phyloP scores from a whole-genome alignment of 1,284 basidiomycete species.

The Xerocomus alliaceus region DNA sequence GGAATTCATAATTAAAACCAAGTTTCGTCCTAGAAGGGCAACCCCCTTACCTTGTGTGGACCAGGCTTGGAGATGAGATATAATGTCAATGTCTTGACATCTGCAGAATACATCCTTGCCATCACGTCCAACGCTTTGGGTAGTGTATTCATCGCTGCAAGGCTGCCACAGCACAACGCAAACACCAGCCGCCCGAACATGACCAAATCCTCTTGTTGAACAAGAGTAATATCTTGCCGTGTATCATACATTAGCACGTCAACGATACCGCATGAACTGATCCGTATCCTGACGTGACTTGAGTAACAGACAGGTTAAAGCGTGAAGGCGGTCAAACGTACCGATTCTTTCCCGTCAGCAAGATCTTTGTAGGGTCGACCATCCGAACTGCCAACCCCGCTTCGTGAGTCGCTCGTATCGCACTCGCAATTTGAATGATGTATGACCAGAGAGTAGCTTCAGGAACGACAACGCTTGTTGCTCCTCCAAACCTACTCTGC shows the following conservation, averaged over 20 bases:
- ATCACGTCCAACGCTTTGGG: conserved; percentile 83
- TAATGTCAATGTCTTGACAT: conserved; percentile 81
- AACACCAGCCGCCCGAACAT: conserved; percentile 89
- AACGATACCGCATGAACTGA: conserved; percentile 83
- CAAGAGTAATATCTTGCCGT: conserved; percentile 60
- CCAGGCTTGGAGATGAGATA: conserved; percentile 81
- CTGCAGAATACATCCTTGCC: conserved; percentile 76
- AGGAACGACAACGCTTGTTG: conserved; percentile 51
- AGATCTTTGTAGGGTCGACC: conserved; percentile 87
- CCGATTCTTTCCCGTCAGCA: conserved; percentile 91
- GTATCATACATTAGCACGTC: conserved; percentile 85
- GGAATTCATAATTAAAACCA: conserved; percentile 1
- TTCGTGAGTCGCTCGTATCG: conserved; percentile 86
- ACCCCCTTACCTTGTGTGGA: conserved; percentile 58
- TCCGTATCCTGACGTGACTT: conserved; percentile 62
- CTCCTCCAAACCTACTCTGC: conserved; percentile 52
- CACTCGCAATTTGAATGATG: conserved; percentile 88
- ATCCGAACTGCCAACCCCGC: conserved; percentile 83
- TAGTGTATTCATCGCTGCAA: conserved; percentile 66
- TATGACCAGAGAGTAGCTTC: conserved; percentile 96
- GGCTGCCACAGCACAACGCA: conserved; percentile 76
- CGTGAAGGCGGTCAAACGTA: conserved; percentile 39
- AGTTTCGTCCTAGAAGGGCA: not conserved
- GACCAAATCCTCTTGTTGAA: conserved; percentile 89
- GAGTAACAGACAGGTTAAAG: not conserved